Base-by-base conservation (phyloP, 345 rosid species). In the Hevea brasiliensis region DNA sequence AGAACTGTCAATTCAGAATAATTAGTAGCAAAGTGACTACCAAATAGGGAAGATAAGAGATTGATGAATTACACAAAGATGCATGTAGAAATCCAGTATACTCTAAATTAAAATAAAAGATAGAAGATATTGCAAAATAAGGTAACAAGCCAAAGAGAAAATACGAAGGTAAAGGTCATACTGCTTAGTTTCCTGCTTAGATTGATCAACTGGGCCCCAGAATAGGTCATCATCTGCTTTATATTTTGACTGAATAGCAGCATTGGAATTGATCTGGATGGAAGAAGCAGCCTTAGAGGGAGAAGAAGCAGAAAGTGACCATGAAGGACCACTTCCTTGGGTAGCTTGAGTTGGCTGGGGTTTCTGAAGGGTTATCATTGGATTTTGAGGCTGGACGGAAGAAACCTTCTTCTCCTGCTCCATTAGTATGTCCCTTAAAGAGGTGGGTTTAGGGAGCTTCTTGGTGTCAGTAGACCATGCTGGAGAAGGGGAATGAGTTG, bases 191-290 rank as follows among this genome's bases (percentile, higher is more conserved):
- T 89, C 97, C 76, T 86, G 92, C 82, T 82, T 87, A 55, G 92
- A 85, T 61, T 89, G 96, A 76, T 90, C 97, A 74, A 83, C 24
- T 15, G 99, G 97, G 50, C 99, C 99, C 97, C 98, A 95, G 79
- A 95, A 95, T 47, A 95, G 86, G 78, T 95, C 97, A 68, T 91
- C 99, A 64, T 95, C 97, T 67, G 77, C 97, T 77, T 83, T 88
- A 67, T 80, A 50, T 75, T 89, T 95, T 54, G 86, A 83, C 72
- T 86, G 91, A 65, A 84, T 71, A 76, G 89, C 74, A 74, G 89
- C 47, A 44, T 76, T 87, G 26, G 90, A 88, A 72, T 84, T 86
- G 12, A 73, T 82, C 82, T 80, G 90, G 67, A 79, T 24, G 15
- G 92, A 85, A 81, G 97, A 76, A 72, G 85, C 85, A 67, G 77